Conservation (phyloP, 805 yeast species). For the Lipomyces yamanashiensis region DNA sequence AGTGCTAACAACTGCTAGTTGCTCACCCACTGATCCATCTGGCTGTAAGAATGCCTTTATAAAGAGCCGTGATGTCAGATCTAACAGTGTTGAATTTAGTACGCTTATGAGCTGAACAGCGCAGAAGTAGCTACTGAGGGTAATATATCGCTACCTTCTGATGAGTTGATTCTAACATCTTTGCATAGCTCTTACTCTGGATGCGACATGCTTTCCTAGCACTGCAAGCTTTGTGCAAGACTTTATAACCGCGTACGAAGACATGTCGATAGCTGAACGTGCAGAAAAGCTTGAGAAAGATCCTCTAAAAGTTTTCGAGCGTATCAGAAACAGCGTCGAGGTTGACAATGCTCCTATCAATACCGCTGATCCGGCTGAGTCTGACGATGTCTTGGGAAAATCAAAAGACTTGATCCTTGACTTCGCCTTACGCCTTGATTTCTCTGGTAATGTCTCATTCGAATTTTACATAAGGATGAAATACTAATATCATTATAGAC, state of each 20-base stretch:
- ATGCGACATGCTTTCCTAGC: conserved; percentile 13
- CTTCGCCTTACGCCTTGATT: conserved; percentile 33
- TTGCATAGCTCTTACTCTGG: conserved; percentile 23
- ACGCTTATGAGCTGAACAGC: conserved; percentile 46
- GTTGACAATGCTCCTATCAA: conserved; percentile 29
- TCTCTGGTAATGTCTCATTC: conserved; percentile 19
- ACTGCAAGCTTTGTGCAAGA: conserved; percentile 7
- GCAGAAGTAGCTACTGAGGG: conserved; percentile 45
- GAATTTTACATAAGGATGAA: no score
- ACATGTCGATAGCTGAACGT: conserved; percentile 6
- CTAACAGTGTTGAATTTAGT: conserved; percentile 8
- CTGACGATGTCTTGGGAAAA: conserved; percentile 10
- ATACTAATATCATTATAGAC: conserved; percentile 14
- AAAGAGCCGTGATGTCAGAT: background rate
- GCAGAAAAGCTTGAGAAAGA: conserved; percentile 21
- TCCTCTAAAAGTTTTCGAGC: conserved; percentile 35
- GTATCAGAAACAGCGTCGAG: conserved; percentile 34
- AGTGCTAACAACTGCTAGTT: conserved; percentile 25
- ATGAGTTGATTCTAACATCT: background rate
- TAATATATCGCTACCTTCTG: conserved; percentile 22
- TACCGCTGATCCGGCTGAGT: conserved; percentile 17
- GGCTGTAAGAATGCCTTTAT: conserved; percentile 33
- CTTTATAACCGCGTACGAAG: conserved; percentile 14
- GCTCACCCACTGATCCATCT: conserved; percentile 46
- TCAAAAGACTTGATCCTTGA: conserved; percentile 30